Evolutionary conservation across 768 basidiomycete genomes (phyloP).

Genomic region (Tricholoma hemisulphureum): DNA sequence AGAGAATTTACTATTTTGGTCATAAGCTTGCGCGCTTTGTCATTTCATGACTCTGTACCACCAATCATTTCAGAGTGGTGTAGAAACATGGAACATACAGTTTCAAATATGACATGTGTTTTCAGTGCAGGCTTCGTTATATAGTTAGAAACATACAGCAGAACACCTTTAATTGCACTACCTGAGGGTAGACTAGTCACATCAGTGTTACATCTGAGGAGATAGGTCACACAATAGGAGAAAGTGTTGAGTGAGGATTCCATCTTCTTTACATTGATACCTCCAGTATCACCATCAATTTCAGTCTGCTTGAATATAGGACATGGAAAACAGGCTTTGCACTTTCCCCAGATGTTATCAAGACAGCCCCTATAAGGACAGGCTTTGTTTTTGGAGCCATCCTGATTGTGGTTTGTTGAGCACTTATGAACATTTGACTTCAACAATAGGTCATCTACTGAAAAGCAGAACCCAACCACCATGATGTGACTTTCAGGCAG

Average conservation of each 20-base stretch:
- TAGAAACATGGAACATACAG: conserved; percentile 15
- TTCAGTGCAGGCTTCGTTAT: conserved; percentile 28
- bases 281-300: conserved; percentile 22
- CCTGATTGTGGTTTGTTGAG: neutral
- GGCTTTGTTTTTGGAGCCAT: neutral
- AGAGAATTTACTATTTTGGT: conserved; percentile 28
- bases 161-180: conserved; percentile 31
- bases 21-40: conserved; percentile 9
- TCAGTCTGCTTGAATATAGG: conserved; percentile 3
- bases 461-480: neutral
- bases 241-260: conserved; percentile 33
- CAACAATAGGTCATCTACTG: conserved; percentile 2
- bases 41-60: conserved; percentile 1
- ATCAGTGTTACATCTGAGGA: conserved; percentile 32
- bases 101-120: conserved; percentile 28
- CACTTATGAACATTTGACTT: conserved; percentile 3
- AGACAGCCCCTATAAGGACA: conserved; percentile 3
- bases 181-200: conserved; percentile 31
- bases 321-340: conserved; percentile 29
- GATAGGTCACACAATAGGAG: conserved; percentile 22
- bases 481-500: neutral
- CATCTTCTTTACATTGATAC: conserved; percentile 22
- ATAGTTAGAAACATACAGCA: conserved; percentile 34
- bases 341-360: conserved; percentile 16
- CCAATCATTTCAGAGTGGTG: conserved; percentile 7